These are phyloP conservation scores for Corylus americana DNA, from an alignment of 306 rosid species.

Conservation along the genomic window DNA sequence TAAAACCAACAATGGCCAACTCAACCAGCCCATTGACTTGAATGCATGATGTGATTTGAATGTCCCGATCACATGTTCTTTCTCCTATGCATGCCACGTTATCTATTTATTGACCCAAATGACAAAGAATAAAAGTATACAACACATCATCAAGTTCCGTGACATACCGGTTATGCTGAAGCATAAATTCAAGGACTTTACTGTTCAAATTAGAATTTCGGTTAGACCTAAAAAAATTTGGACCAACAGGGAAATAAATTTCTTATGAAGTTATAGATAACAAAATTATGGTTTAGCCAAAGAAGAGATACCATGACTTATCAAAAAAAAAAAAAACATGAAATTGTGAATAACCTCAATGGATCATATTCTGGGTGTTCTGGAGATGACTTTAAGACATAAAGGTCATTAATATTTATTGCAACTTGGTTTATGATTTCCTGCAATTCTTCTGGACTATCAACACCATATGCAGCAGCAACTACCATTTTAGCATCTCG, in stretches of 20 bases:
- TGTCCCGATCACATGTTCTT: background rate
- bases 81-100: background rate
- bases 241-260: background rate
- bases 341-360: constrained; percentile 53
- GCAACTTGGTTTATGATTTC: constrained; percentile 65
- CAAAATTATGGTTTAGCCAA: background rate
- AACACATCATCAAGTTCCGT: background rate
- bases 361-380: constrained; percentile 63
- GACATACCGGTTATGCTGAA: background rate
- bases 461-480: constrained; percentile 61
- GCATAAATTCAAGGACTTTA: background rate
- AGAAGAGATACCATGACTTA: background rate
- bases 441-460: constrained; percentile 64
- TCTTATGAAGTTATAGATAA: background rate
- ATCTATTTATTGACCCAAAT: background rate
- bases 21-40: background rate
- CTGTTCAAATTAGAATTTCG: background rate
- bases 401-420: constrained; percentile 61
- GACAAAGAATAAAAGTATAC: background rate
- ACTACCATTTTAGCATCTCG: constrained; percentile 57
- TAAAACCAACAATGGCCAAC: background rate
- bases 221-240: background rate
- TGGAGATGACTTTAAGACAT: constrained; percentile 63
- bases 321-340: background rate
- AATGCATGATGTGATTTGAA: background rate